Evolutionary conservation across 768 basidiomycete species (phyloP), one percentile per base, ranked within the genome.

Genomic region (Termitomyces heimii): DNA sequence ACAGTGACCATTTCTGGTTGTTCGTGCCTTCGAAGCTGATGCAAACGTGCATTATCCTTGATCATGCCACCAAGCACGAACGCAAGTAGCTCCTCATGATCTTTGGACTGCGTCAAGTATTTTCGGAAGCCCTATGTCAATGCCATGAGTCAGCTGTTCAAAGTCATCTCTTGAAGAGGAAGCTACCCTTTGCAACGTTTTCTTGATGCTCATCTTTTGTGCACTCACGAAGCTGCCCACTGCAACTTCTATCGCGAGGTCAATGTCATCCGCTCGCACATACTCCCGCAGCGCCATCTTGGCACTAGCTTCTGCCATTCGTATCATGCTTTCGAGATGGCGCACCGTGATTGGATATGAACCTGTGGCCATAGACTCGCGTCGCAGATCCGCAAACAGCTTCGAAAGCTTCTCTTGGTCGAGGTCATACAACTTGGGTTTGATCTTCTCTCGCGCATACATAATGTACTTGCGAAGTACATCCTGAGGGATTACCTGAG

Each of bases 131-230:
- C 86, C 93, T 97, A 47, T 49, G 48, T 32, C 26, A 35, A 39
- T 2, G 18, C 32, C 39, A 28, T 57, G 20, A 60, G 34, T 24
- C n/a, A n/a, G 8, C n/a, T 14, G 14, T 35, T 26, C n/a, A 4
- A 31, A 37, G 5, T 5, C 29, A 7, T 24, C 6, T 44, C 37
- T 20, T 32, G 32, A 39, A 50, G 49, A 22, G 40, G 52, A 8
- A 14, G 79, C 86, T 64, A 96, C 96, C 66, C 97, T 80, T 72
- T 99, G 94, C 45, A 99, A 77, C 3, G 94, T 95, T 77, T 94
- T 97, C 81, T 98, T 98, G 77, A 98, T 96, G 57, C 91, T 93
- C 82, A 94, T 88, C 79, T 99, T 99, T 71, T 99, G 97, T 28
- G 97, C 90, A 63, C 74, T 95, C 57, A 99, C 92, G 70, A 99